Conservation (phyloP, 495 filamentous ascomycete genomes). For the Penicillium dipodomyicola region DNA sequence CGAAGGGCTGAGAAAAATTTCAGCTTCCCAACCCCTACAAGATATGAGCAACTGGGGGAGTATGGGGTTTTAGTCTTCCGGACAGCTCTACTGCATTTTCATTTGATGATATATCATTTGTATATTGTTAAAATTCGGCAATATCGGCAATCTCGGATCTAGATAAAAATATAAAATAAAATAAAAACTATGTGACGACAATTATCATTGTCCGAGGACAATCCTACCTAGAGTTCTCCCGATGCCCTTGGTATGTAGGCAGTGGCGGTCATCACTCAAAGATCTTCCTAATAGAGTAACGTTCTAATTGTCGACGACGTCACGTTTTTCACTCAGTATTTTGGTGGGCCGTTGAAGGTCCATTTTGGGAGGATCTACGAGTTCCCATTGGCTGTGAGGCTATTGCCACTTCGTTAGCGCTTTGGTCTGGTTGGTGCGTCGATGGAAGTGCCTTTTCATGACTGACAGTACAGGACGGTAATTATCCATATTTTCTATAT, state of each 20-base stretch:
- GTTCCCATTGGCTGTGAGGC: conserved; percentile 21
- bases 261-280: background rate
- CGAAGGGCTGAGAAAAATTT: conserved; percentile 7
- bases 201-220: conserved; percentile 1
- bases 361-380: background rate
- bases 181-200: too few species aligned
- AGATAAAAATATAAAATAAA: background rate
- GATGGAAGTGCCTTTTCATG: conserved; percentile 21
- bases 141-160: background rate
- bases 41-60: too few species aligned
- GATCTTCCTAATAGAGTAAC: background rate
- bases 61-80: background rate
- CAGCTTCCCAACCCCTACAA: background rate
- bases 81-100: background rate
- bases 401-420: conserved; percentile 28
- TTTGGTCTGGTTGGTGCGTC: conserved; percentile 33
- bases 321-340: conserved; percentile 17
- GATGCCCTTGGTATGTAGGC: conserved; percentile 4
- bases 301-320: conserved; percentile 25
- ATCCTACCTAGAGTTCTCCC: background rate
- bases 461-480: conserved; percentile 4
- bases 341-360: background rate
- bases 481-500: background rate
- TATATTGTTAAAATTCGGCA: background rate
- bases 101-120: background rate